Conservation (phyloP, 2,329 filamentous ascomycete genomes). For the Cladosporium sp. region DNA sequence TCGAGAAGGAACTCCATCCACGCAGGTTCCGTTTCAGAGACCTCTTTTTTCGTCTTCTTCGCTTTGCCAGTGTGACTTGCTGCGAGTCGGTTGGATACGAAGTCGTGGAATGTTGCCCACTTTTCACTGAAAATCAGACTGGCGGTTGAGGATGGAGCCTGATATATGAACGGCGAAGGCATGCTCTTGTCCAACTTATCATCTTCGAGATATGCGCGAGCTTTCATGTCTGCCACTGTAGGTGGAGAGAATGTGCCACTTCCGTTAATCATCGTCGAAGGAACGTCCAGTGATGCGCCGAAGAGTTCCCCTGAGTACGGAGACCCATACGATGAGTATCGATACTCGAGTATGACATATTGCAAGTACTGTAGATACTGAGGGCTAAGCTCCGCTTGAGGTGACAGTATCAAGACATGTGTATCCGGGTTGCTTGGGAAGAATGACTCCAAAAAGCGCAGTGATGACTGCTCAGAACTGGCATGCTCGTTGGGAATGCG, state of each 20-base stretch:
- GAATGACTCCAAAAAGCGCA: conserved; percentile 79
- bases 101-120: conserved; percentile 82
- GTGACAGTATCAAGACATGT: conserved; percentile 80
- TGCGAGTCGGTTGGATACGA: conserved; percentile 61
- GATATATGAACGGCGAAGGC: conserved; percentile 70
- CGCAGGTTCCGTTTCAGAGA: conserved; percentile 66
- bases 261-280: conserved; percentile 60
- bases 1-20: conserved; percentile 77
- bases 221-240: conserved; percentile 31
- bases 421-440: conserved; percentile 68
- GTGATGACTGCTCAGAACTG: conserved; percentile 65
- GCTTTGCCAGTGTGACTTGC: conserved; percentile 29
- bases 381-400: conserved; percentile 73
- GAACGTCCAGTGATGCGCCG: conserved; percentile 76
- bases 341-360: conserved; percentile 72
- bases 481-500: conserved; percentile 61
- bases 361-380: conserved; percentile 84
- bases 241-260: conserved; percentile 52
- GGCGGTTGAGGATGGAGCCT: conserved; percentile 78
- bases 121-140: conserved; percentile 77
- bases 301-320: conserved; percentile 57
- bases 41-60: conserved; percentile 43
- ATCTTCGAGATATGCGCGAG: conserved; percentile 16
- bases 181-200: conserved; percentile 22
- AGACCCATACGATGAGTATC: conserved; percentile 56